Evolutionary conservation across 495 filamentous ascomycete genomes (phyloP).

Genomic region (Mytilinidion resinicola): DNA sequence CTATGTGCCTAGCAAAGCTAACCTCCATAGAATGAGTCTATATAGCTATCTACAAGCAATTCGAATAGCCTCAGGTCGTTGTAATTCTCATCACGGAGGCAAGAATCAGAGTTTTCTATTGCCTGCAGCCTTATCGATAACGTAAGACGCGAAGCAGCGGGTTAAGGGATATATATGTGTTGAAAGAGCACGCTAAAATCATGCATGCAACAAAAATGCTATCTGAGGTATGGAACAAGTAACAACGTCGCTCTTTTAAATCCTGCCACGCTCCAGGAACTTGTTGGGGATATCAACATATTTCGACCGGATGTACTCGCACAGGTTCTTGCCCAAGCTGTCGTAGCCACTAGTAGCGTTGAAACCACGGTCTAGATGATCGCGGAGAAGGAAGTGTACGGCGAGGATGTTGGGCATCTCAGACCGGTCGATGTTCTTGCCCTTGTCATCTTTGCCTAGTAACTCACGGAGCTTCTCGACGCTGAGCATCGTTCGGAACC

Average conservation of each 20-base stretch:
- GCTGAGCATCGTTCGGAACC: conserved; percentile 16
- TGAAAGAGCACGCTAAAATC: too few species aligned
- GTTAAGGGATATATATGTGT: too few species aligned
- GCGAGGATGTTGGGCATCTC: conserved; percentile 26
- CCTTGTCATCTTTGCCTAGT: conserved; percentile 13
- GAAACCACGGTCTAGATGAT: conserved; percentile 26
- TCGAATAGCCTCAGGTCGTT: too few species aligned
- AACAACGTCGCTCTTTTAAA: neutral
- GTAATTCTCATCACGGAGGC: too few species aligned
- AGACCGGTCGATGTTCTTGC: conserved; percentile 19
- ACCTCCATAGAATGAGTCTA: too few species aligned
- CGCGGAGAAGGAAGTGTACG: conserved; percentile 26
- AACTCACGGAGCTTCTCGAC: conserved; percentile 24
- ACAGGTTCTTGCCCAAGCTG: conserved; percentile 25
- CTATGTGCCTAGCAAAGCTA: too few species aligned
- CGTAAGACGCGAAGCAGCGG: too few species aligned
- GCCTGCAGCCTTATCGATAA: too few species aligned
- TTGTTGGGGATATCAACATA: conserved; percentile 21
- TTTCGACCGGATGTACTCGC: conserved; percentile 26
- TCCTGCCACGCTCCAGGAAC: conserved; percentile 22
- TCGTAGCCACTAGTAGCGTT: conserved; percentile 25
- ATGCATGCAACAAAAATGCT: too few species aligned
- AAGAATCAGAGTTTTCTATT: too few species aligned
- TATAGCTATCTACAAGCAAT: too few species aligned
- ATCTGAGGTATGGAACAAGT: too few species aligned